A percentile compares a stretch with the other conserved stretches of the same genome.
Conservation (phyloP, 1,284 basidiomycete species). For the Stereum hirsutum region DNA sequence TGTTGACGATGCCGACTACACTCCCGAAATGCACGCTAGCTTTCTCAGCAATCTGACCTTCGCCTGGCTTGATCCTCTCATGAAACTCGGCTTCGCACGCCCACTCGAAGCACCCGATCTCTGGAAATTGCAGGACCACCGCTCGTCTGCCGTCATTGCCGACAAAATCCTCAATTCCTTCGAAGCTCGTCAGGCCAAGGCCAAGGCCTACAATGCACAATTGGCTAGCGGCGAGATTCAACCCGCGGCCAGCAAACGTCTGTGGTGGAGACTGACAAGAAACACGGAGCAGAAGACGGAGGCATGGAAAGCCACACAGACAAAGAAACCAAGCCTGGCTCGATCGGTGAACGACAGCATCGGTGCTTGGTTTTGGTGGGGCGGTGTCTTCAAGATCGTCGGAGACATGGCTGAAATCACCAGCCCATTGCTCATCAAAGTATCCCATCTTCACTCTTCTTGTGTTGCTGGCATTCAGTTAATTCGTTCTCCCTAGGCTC, state of each 20-base stretch:
- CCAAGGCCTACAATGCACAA: conserved; percentile 61
- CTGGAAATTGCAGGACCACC: conserved; percentile 67
- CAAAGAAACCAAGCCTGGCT: conserved; percentile 58
- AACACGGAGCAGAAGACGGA: conserved; percentile 43
- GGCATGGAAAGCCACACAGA: conserved; percentile 61
- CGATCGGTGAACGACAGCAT: conserved; percentile 78
- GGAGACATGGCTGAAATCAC: conserved; percentile 68
- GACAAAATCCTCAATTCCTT: conserved; percentile 58
- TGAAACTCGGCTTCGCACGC: conserved; percentile 63
- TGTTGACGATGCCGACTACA: conserved; percentile 41
- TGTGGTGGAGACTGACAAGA: conserved; percentile 58
- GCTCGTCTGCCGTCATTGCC: conserved; percentile 50
- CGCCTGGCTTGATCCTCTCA: conserved; percentile 69
- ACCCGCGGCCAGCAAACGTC: conserved; percentile 35
- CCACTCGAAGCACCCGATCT: conserved; percentile 79
- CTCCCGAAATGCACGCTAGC: conserved; percentile 42
- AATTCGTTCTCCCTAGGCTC: conserved; percentile 29
- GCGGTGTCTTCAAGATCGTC: conserved; percentile 68
- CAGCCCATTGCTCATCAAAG: conserved; percentile 72
- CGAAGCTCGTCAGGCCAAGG: conserved; percentile 46
- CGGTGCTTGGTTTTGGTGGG: conserved; percentile 77
- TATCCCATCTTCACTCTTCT: conserved; percentile 13
- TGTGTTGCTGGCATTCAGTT: conserved; percentile 1
- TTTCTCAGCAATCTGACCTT: conserved; percentile 46
- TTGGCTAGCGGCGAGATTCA: conserved; percentile 55